Evolutionary conservation across 306 rosid species (phyloP), one percentile per base, ranked within the genome.

Genomic region (Styphnolobium japonicum): DNA sequence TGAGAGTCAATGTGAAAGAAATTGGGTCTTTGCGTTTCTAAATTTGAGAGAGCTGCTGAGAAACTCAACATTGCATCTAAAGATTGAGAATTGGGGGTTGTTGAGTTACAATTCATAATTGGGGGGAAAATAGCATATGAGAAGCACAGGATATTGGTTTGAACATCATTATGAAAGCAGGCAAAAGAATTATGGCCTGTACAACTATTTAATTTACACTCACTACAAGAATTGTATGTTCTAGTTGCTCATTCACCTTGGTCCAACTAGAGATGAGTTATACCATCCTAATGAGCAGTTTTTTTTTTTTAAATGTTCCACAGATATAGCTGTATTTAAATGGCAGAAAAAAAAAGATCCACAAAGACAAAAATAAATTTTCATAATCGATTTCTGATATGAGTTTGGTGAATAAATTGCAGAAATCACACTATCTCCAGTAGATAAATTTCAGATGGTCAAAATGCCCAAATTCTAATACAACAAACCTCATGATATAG

Each of bases 401-500:
- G n/a, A n/a, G n/a, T n/a, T n/a, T n/a, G n/a, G n/a, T n/a, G n/a
- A n/a, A n/a, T n/a, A n/a, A n/a, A n/a, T n/a, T 46, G 39, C 12
- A 33, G 48, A 63, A 64, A n/a, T n/a, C n/a, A 39, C 65, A 62
- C 43, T 58, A 63, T 34, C 83, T 71, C 51, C 9, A 33, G 46
- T 61, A 71, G 56, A 73, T 63, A 48, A 48, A 77, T 61, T 64
- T 66, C 8, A 23, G 8, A 63, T 52, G 78, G 39, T 66, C 31
- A 55, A 39, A 61, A 70, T 22, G 21, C 36, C 71, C 36, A 68
- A 55, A 42, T 49, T 71, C 42, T 34, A 60, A 65, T 69, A 58
- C 64, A 42, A 77, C 86, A 62, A 76, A 93, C 99, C 97, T 96
- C 98, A 96, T 90, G 66, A 96, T 96, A 79, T 75, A 96, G 76